Evolutionary conservation across 768 basidiomycete genomes (phyloP), one percentile per base, ranked within the genome.

Genomic region (Leucocoprinus birnbaumii): DNA sequence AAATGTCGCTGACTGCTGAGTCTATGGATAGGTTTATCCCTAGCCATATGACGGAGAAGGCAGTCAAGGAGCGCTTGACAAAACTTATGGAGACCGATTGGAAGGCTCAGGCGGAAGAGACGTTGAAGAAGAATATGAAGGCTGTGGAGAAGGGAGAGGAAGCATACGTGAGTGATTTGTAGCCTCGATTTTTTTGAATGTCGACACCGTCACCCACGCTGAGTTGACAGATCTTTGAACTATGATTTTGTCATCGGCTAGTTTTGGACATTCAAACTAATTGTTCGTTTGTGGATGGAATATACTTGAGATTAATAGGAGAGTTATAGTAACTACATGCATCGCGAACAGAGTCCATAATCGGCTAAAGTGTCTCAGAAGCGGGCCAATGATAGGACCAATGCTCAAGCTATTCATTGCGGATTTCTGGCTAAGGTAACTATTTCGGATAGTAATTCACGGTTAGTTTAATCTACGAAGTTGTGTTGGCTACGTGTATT

Each of bases 61-160:
- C 68, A 13, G 62, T 66, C 38, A 62, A 65, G 43, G 50, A 59
- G 6, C 63, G 71, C 3, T 40, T 73, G 14, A 45, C 34, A 24
- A 53, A 48, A 1, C 59, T 71, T 13, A 62, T 71, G 60, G 64
- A 68, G 45, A 64, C 58, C 4, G 66, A 73, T 53, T 73, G 71
- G 71, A 59, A 56, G 26, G 26, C 56, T 2, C 38, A 59, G 26
- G 71, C 71, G 10, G 59, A 58, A 21, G 31, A 37, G n/a, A 34
- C 69, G 46, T 50, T 64, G 21, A 46, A 48, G 40, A 43, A 64
- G 34, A 52, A 62, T 50, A 47, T 57, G 45, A 43, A 54, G 40
- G 57, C 58, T 41, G 44, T 56, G 10, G 47, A 59, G 27, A 48
- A 45, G 14, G 59, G 59, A 6, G 58, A 58, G 11, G 50, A 62